A percentile compares a stretch with the other conserved stretches of the same genome.
Conservation (phyloP, 306 rosid genomes). For the Crotalaria pallida region DNA sequence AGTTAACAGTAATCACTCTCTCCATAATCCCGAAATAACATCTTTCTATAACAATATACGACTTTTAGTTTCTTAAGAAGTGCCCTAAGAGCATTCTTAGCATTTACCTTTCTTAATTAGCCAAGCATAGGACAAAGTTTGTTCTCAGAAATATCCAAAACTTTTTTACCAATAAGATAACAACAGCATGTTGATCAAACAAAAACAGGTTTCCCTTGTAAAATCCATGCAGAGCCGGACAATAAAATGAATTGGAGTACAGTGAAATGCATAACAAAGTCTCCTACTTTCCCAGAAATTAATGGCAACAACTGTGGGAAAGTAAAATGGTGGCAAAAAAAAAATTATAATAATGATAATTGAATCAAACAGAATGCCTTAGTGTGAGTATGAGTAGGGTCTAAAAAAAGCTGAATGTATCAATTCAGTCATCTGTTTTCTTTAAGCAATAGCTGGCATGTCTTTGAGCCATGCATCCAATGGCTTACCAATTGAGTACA, state of each 20-base stretch:
- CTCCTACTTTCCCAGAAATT: constrained; percentile 41
- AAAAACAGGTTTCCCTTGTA: constrained; percentile 31
- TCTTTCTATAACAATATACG: too few species aligned
- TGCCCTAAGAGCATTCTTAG: too few species aligned
- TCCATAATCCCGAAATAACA: too few species aligned
- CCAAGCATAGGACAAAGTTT: neutral
- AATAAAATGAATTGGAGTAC: constrained; percentile 20
- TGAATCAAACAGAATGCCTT: constrained; percentile 35
- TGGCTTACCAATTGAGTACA: constrained; percentile 87
- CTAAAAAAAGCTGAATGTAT: constrained; percentile 22
- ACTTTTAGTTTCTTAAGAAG: too few species aligned
- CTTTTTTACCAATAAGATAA: constrained; percentile 18
- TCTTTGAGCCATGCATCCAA: constrained; percentile 88
- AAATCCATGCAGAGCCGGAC: constrained; percentile 24
- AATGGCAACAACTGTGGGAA: constrained; percentile 35
- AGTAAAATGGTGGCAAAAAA: constrained; percentile 13
- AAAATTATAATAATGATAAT: constrained; percentile 14
- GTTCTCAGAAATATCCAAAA: constrained; percentile 1
- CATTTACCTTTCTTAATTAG: too few species aligned
- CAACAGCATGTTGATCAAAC: constrained; percentile 19
- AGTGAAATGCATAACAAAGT: constrained; percentile 31
- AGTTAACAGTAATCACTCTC: too few species aligned
- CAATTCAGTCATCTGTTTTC: constrained; percentile 26
- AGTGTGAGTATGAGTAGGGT: too few species aligned
- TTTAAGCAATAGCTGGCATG: constrained; percentile 85